These are phyloP conservation scores for Aspergillus campestris DNA, from an alignment of 495 filamentous ascomycete species.

Conservation along the genomic window DNA sequence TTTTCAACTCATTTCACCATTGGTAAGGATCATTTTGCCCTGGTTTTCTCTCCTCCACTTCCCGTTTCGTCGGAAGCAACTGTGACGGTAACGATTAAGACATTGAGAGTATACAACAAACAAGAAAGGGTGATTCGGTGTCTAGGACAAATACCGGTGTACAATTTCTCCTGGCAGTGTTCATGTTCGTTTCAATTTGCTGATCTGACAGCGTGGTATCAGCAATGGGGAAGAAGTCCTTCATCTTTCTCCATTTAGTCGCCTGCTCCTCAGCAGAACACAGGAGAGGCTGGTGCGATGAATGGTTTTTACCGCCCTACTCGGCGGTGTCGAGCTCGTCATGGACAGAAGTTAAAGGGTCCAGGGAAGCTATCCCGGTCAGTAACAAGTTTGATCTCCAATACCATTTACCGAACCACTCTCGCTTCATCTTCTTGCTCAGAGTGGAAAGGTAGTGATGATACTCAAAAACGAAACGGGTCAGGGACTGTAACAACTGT, in stretches of 20 bases:
- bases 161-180: background rate
- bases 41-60: too few species aligned
- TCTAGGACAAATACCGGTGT: conserved; percentile 13
- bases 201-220: background rate
- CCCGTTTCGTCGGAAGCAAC: too few species aligned
- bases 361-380: conserved; percentile 42
- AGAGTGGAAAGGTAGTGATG: too few species aligned
- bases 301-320: conserved; percentile 34
- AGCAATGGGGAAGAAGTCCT: too few species aligned
- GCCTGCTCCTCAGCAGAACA: background rate
- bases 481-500: background rate
- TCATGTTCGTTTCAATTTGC: background rate
- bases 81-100: background rate
- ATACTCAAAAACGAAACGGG: too few species aligned
- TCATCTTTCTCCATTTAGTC: too few species aligned
- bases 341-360: conserved; percentile 75
- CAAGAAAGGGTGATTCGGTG: background rate
- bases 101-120: conserved; percentile 5
- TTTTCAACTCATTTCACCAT: too few species aligned
- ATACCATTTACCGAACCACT: too few species aligned
- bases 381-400: background rate
- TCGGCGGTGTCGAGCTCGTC: conserved; percentile 97
- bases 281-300: background rate
- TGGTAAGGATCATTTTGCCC: too few species aligned
- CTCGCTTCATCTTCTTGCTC: too few species aligned